Percentiles rank a stretch among this genome's conserved stretches.
These are phyloP conservation scores for Acanthamoeba quina DNA, from an alignment of 208 protist genomes.

Conservation along the genomic window DNA sequence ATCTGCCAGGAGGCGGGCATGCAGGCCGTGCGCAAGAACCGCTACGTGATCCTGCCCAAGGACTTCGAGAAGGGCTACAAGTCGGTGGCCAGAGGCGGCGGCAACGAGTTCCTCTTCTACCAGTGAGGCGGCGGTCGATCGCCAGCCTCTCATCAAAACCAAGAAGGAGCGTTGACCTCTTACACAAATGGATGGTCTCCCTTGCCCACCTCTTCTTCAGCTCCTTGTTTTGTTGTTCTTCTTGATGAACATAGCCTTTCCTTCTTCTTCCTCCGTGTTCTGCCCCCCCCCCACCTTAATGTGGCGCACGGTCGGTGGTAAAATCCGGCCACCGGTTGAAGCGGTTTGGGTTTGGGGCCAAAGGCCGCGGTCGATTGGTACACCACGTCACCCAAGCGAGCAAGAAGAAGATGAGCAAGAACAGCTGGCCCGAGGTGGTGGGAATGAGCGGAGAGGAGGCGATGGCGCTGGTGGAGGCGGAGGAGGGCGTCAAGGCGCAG, in stretches of 20 bases:
- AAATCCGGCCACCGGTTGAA: too few relatives aligned
- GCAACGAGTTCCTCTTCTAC: constrained; percentile 73
- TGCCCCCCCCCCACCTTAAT: too few relatives aligned
- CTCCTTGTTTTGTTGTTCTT: not conserved
- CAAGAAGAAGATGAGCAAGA: not conserved
- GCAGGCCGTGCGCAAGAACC: constrained; percentile 99
- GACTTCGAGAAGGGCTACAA: constrained; percentile 99
- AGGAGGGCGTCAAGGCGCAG: not conserved
- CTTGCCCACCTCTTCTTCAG: not conserved
- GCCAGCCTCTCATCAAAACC: too few relatives aligned
- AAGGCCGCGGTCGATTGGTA: too few relatives aligned
- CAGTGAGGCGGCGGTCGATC: constrained; percentile 70
- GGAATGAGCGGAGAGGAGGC: not conserved
- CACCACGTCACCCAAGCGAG: too few relatives aligned
- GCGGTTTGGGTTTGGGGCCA: too few relatives aligned
- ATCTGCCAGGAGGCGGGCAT: constrained; percentile 99
- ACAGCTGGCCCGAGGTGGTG: not conserved
- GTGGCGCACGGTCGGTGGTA: too few relatives aligned
- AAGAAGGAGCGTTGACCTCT: too few relatives aligned
- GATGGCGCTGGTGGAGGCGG: not conserved
- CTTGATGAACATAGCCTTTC: not conserved
- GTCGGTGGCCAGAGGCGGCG: constrained; percentile 52
- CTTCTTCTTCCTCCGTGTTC: too few relatives aligned
- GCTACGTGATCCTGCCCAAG: constrained; percentile 99
- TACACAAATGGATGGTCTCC: not conserved